Evolutionary conservation across 2,329 filamentous ascomycete species (phyloP).

Genomic region (Ramularia endophylla): DNA sequence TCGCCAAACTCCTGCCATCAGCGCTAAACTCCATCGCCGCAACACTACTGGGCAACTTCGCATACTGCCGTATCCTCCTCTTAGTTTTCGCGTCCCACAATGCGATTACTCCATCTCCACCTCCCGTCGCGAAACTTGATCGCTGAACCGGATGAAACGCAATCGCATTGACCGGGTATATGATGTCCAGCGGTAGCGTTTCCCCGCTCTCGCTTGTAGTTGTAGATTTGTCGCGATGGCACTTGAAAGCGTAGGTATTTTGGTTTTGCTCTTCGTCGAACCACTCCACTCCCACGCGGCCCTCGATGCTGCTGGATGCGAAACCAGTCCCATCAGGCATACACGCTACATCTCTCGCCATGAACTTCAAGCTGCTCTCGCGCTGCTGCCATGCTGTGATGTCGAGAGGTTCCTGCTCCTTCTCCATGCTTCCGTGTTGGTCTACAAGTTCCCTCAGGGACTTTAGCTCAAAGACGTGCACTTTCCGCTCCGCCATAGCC

Average conservation of each 20-base stretch:
- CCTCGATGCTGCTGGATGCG: conserved; percentile 87
- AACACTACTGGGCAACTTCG: conserved; percentile 73
- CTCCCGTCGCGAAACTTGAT: conserved; percentile 75
- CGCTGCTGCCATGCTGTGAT: conserved; percentile 76
- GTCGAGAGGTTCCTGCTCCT: conserved; percentile 11
- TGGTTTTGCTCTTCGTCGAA: conserved; percentile 93
- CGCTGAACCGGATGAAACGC: conserved; percentile 78
- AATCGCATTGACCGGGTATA: conserved; percentile 86
- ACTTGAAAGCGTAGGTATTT: conserved; percentile 98
- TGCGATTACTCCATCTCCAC: conserved; percentile 85
- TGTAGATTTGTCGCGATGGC: conserved; percentile 74
- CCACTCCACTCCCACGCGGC: conserved; percentile 94
- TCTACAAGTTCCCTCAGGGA: conserved; percentile 55
- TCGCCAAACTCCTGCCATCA: conserved; percentile 71
- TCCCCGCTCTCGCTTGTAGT: conserved; percentile 46
- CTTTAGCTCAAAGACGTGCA: conserved; percentile 88
- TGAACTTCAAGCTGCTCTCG: conserved; percentile 92
- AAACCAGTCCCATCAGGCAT: conserved; percentile 98
- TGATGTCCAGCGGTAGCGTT: conserved; percentile 61
- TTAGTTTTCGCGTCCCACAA: conserved; percentile 91
- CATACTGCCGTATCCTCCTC: conserved; percentile 82
- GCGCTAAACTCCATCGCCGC: conserved; percentile 70
- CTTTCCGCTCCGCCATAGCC: conserved; percentile 83
- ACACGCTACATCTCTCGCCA: conserved; percentile 86
- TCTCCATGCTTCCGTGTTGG: conserved; percentile 32